Conservation (phyloP, 176 grass and related monocot genomes). For the Tuctoria greenei region DNA sequence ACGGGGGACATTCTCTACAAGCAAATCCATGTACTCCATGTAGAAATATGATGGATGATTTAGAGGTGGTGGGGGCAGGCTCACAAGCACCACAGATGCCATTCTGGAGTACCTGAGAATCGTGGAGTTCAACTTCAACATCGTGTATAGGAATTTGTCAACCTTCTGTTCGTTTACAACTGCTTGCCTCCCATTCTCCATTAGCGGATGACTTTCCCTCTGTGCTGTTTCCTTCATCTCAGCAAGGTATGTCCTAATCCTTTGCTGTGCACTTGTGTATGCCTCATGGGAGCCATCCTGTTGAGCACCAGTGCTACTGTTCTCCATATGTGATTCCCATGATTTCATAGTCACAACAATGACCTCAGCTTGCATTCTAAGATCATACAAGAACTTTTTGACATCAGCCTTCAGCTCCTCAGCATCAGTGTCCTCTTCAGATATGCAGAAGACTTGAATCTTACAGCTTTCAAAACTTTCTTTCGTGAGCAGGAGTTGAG, state of each 20-base stretch:
- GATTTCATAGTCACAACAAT: slow-evolving; percentile 91
- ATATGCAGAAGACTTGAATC: slow-evolving; percentile 97
- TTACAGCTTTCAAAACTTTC: slow-evolving; percentile 92
- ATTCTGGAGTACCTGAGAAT: slow-evolving; percentile 96
- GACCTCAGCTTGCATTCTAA: slow-evolving; percentile 96
- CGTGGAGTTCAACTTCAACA: slow-evolving; percentile 86
- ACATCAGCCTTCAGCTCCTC: slow-evolving; percentile 96
- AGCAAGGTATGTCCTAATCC: slow-evolving; percentile 65
- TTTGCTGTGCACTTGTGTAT: slow-evolving; percentile 70
- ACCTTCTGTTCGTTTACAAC: slow-evolving; percentile 83
- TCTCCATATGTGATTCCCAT: slow-evolving; percentile 64
- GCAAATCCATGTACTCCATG: slow-evolving; percentile 99
- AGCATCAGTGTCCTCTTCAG: slow-evolving; percentile 90
- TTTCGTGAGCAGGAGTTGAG: slow-evolving; percentile 96
- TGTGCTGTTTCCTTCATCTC: slow-evolving; percentile 78
- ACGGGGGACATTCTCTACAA: slow-evolving; percentile 94
- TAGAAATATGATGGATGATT: slow-evolving; percentile 93
- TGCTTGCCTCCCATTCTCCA: slow-evolving; percentile 70
- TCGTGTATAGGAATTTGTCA: slow-evolving; percentile 95
- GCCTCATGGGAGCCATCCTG: slow-evolving; percentile 82
- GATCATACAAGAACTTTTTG: slow-evolving; percentile 95
- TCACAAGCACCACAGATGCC: slow-evolving; percentile 93
- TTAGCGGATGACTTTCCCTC: slow-evolving; percentile 60
- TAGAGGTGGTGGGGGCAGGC: slow-evolving; percentile 79
- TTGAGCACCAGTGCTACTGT: slow-evolving; percentile 42